These are phyloP conservation scores for Leccinum olivaceopallidum DNA, from an alignment of 768 basidiomycete species.

Conservation along the genomic window DNA sequence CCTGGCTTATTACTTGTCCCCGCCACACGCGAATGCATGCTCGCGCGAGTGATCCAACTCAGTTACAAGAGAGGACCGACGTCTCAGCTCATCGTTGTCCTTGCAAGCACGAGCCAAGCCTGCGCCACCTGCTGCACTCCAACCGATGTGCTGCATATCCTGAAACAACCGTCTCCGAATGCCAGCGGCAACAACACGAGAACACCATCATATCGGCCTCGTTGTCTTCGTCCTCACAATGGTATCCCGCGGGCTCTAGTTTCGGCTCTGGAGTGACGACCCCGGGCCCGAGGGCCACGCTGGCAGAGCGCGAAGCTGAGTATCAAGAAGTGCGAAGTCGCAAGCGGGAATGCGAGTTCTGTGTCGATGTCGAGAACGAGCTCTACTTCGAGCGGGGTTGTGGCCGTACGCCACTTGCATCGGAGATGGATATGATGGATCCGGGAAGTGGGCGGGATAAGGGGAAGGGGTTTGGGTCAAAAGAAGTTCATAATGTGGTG, in stretches of 20 bases:
- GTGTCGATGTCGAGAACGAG: slow-evolving; percentile 3
- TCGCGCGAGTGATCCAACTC: neutral
- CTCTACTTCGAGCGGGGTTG: slow-evolving; percentile 8
- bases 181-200: neutral
- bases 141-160: slow-evolving; percentile 65
- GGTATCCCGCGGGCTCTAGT: slow-evolving; percentile 4
- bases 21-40: neutral
- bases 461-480: too few species aligned
- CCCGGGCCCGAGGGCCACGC: slow-evolving; percentile 29
- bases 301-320: slow-evolving; percentile 68
- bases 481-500: too few species aligned
- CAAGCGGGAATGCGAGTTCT: slow-evolving; percentile 37
- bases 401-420: slow-evolving; percentile 33
- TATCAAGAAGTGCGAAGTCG: slow-evolving; percentile 74
- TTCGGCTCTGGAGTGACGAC: slow-evolving; percentile 9
- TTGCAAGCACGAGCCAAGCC: slow-evolving; percentile 42
- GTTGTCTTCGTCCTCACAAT: slow-evolving; percentile 18
- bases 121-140: slow-evolving; percentile 56
- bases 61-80: slow-evolving; percentile 66
- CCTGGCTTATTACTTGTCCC: neutral
- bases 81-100: slow-evolving; percentile 57
- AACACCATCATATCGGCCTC: slow-evolving; percentile 2
- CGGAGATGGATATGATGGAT: neutral
- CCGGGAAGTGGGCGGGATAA: too few species aligned
- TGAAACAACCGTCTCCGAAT: slow-evolving; percentile 62